phyloP scores from a whole-genome alignment of 257 asterid species.

The Primulina tabacum region DNA sequence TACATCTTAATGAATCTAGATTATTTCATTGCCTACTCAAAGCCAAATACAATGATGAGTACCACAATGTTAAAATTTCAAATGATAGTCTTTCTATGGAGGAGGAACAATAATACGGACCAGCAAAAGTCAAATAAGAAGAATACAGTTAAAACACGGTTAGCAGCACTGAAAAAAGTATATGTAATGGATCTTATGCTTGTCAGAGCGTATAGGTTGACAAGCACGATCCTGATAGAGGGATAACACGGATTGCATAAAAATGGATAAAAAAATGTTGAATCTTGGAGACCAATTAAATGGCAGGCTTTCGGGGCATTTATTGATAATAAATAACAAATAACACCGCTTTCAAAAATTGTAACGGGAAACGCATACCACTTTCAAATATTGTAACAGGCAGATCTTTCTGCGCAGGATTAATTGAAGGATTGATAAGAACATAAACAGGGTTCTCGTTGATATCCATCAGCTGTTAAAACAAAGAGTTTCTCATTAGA shows the following conservation, averaged over 20 bases:
- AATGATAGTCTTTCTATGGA: background rate
- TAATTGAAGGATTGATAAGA: constrained; percentile 87
- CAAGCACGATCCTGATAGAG: background rate
- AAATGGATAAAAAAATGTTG: background rate
- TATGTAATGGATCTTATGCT: constrained; percentile 1
- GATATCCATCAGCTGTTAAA: constrained; percentile 82
- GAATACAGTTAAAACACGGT: background rate
- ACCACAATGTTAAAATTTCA: background rate
- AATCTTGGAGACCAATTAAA: constrained; percentile 4
- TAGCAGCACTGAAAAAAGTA: background rate
- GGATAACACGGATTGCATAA: background rate
- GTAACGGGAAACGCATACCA: constrained; percentile 43
- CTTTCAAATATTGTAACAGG: constrained; percentile 87
- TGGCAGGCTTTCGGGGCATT: constrained; percentile 15
- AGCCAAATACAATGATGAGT: constrained; percentile 10
- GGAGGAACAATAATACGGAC: background rate
- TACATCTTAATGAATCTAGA: constrained; percentile 16
- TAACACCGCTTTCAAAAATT: constrained; percentile 1
- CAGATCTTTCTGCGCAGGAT: constrained; percentile 90
- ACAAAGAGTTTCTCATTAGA: constrained; percentile 1
- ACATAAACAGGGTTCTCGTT: constrained; percentile 92
- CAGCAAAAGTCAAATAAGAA: background rate
- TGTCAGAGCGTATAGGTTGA: constrained; percentile 1
- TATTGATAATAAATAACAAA: background rate
- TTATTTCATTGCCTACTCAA: background rate